Evolutionary conservation across 2,329 filamentous ascomycete genomes (phyloP).

Genomic region (Neocucurbitaria cava): DNA sequence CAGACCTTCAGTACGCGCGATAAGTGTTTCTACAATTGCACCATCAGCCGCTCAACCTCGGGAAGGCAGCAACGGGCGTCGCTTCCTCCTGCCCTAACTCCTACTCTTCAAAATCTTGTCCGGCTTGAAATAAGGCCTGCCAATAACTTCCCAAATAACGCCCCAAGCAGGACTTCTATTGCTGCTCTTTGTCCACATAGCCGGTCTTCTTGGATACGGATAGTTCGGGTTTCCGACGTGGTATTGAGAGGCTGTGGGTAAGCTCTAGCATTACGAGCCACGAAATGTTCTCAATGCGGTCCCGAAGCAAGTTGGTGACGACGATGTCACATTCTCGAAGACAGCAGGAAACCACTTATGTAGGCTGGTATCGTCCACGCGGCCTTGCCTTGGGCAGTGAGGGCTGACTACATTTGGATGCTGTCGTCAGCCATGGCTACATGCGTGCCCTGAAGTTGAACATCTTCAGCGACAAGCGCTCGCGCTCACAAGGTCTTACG

Average conservation of each 20-base stretch:
- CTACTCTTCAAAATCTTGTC: not conserved
- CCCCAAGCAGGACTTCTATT: not conserved
- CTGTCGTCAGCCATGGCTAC: not conserved
- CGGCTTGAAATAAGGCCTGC: not conserved
- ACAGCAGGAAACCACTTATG: not conserved
- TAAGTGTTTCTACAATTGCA: conserved; percentile 6
- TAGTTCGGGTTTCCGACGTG: conserved; percentile 1
- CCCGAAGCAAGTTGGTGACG: not conserved
- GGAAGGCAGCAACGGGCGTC: not conserved
- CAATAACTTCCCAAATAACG: not conserved
- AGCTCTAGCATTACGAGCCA: conserved; percentile 1
- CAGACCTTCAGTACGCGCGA: conserved; percentile 13
- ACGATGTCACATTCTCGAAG: not conserved
- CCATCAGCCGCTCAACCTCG: conserved; percentile 3
- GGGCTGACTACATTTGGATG: not conserved
- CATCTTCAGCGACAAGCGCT: not conserved
- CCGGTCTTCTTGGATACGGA: not conserved
- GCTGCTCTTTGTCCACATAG: not conserved
- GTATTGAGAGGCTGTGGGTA: conserved; percentile 2
- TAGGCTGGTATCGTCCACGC: not conserved
- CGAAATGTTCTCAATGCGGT: not conserved
- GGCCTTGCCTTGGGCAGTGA: not conserved
- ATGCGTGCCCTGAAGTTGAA: not conserved
- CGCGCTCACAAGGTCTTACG: not conserved
- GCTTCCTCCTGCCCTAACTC: not conserved